Base-by-base conservation (phyloP, 2,329 filamentous ascomycete genomes). In the Xylaria polymorpha region DNA sequence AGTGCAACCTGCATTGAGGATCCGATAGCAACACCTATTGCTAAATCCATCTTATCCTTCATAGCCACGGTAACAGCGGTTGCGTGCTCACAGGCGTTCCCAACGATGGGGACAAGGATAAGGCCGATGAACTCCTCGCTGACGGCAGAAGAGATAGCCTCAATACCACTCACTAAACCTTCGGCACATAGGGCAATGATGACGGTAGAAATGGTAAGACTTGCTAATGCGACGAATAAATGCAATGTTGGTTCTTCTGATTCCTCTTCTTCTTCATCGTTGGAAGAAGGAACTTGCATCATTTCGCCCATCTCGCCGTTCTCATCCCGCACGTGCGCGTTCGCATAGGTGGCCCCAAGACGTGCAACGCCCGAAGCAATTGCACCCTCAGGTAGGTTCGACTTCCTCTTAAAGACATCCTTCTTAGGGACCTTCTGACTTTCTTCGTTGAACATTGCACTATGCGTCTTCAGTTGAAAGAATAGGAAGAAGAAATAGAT, bases 391-490 rank as follows among this genome's bases (percentile, higher is more conserved):
- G 71, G 72, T 14, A 74, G 14, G 20, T 46, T n/a, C 41, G 62
- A 64, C 18, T 65, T 65, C 65, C 71, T 76, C 67, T 74, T 73
- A 67, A 77, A 74, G 4, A 76, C 68, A 10, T 73, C 68, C 58
- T 73, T 74, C 57, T 68, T 66, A 2, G 71, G 61, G 8, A 92
- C 91, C 80, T 97, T 97, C 74, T 92, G 86, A 72, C 91, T 92
- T 41, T 92, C 89, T 61, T 89, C 89, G 78, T 92, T 93, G 84
- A 97, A 98, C 78, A 97, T 90, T 9, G 84, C 84, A 29, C 87
- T 85, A 79, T 98, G 94, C 0, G 94, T 94, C 79, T 94, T 93
- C 68, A 98, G 89, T 80, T 98, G 95, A 85, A 98, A 98, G 80
- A 93, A 86, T 1, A 98, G 89, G 77, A 97, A 98, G 66, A 88